Percentiles rank a stretch among this genome's conserved stretches.
Evolutionary conservation across 208 protist genomes (phyloP).

Genomic region (Crithidia sp.): DNA sequence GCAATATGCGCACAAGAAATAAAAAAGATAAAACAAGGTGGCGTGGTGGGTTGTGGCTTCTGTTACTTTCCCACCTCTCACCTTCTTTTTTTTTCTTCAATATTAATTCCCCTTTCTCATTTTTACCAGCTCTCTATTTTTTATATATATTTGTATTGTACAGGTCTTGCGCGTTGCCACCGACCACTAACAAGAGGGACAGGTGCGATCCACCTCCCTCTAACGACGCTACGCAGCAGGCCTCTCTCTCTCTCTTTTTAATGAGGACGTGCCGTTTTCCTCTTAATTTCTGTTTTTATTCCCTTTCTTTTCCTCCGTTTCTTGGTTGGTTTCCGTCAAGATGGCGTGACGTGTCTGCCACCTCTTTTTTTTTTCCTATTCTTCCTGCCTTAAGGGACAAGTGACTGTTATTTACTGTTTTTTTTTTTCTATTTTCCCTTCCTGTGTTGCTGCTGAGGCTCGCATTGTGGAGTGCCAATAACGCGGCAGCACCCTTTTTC

Average conservation of each 20-base stretch:
- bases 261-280: neutral
- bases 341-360: no score
- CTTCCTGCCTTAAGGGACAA: neutral
- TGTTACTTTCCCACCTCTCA: neutral
- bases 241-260: no score
- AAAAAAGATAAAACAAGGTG: neutral
- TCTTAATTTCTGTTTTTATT: neutral
- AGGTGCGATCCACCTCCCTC: no score
- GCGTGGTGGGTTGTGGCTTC: neutral
- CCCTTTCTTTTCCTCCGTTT: neutral
- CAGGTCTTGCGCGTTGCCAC: neutral
- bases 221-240: no score
- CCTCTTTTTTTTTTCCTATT: neutral
- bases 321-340: no score
- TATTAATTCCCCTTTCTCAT: neutral
- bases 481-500: neutral
- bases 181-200: neutral
- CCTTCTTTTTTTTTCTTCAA: neutral
- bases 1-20: neutral
- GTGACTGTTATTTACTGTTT: neutral
- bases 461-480: no score
- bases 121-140: neutral
- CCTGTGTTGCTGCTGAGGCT: neutral
- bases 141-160: neutral
- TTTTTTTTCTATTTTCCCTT: constrained; percentile 7